A percentile compares a stretch with the other conserved stretches of the same genome.
Evolutionary conservation across 768 basidiomycete species (phyloP).

Genomic region (Podaxis rugospora): DNA sequence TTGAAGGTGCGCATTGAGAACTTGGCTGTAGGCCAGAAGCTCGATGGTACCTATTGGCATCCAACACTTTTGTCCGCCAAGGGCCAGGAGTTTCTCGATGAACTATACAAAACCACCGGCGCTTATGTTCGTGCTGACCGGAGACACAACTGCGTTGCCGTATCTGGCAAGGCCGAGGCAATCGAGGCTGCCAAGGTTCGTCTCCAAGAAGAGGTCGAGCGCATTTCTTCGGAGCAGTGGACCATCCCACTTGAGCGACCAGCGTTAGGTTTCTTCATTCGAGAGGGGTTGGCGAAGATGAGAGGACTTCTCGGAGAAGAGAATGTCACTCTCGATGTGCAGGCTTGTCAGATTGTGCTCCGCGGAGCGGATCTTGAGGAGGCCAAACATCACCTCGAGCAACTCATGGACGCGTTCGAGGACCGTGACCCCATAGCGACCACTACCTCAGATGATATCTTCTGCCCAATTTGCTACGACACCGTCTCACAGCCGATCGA

Average conservation of each 20-base stretch:
- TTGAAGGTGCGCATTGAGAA: slow-evolving; percentile 59
- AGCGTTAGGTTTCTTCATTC: slow-evolving; percentile 46
- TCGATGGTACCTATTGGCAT: slow-evolving; percentile 47
- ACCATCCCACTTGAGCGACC: slow-evolving; percentile 31
- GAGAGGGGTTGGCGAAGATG: slow-evolving; percentile 44
- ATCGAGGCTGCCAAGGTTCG: slow-evolving; percentile 38
- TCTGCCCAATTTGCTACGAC: slow-evolving; percentile 56
- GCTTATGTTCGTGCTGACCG: slow-evolving; percentile 44
- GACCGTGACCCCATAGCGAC: not conserved
- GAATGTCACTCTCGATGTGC: slow-evolving; percentile 41
- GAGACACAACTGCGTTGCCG: slow-evolving; percentile 38
- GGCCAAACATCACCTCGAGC: slow-evolving; percentile 40
- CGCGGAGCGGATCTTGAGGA: slow-evolving; percentile 55
- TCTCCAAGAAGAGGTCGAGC: slow-evolving; percentile 44
- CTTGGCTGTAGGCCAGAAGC: slow-evolving; percentile 44
- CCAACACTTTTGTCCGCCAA: slow-evolving; percentile 27
- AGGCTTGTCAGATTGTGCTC: slow-evolving; percentile 32
- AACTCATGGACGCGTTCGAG: slow-evolving; percentile 31
- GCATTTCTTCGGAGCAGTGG: slow-evolving; percentile 40
- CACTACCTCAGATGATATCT: slow-evolving; percentile 9
- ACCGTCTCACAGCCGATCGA: slow-evolving; percentile 32
- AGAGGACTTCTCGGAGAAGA: slow-evolving; percentile 54
- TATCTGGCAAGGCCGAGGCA: slow-evolving; percentile 38
- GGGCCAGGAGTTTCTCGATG: slow-evolving; percentile 30
- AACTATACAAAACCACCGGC: slow-evolving; percentile 28